Evolutionary conservation across 306 rosid genomes (phyloP), one percentile per base, ranked within the genome.

Genomic region (Pyrus betulifolia): DNA sequence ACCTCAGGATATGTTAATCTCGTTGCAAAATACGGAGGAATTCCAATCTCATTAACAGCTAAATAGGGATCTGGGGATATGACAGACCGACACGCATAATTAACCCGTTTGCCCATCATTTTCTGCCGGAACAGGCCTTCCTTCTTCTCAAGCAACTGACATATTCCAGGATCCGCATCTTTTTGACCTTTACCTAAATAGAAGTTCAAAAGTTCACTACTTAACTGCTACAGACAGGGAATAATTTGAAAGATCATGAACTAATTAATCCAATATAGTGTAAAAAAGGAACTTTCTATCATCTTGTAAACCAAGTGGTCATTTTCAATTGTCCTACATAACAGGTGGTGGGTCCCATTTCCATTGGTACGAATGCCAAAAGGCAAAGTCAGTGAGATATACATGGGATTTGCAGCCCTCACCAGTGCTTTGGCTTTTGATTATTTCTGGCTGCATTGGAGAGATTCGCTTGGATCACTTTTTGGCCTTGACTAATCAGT

Each of bases 21-120:
- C 76, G 83, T 59, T 15, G 98, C 98, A 88, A 95, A 95, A 84
- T 90, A 88, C 0, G 96, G 98, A 28, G 98, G 98, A 71, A 95
- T 90, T 84, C 98, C 98, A 84, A 95, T 95, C 82, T 95, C 98
- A 86, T 95, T 90, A 73, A 95, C 98, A 65, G 97, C 96, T 79
- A 95, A 89, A 80, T 95, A 95, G 46, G 98, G 97, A 90, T 92
- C 98, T 1, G 97, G 98, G 11, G 98, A 95, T 80, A 95, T 95
- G 86, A 95, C 98, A 82, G 98, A 92, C 65, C 98, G 97, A 74
- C 98, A 92, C 7, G 98, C 97, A 88, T 78, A 90, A 85, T 95
- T 95, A 79, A 95, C 98, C 80, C 98, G 89, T 89, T 95, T 95
- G 57, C 97, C 97, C 98, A 95, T 95, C 98, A 95, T 95, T 86